Percentiles rank a stretch among this genome's conserved stretches.
Evolutionary conservation across 768 basidiomycete species (phyloP).

Genomic region (Lactifluus volemus): DNA sequence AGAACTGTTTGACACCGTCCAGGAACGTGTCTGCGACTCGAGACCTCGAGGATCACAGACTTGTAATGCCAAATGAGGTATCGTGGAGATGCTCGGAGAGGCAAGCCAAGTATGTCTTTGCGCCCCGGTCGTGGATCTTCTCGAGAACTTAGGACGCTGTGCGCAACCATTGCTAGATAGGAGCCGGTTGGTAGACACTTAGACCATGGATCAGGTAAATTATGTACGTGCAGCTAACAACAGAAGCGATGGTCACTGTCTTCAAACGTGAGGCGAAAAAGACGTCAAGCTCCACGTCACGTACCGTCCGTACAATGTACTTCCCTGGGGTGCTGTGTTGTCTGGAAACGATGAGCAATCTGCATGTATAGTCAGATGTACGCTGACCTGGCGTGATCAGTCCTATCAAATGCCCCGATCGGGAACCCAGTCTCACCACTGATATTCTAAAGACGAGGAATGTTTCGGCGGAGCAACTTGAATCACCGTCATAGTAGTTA

Average conservation of each 20-base stretch:
- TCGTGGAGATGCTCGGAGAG: too few species aligned
- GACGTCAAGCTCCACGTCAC: background rate
- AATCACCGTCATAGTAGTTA: background rate
- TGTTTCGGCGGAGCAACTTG: too few species aligned
- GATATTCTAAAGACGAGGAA: background rate
- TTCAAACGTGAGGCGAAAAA: background rate
- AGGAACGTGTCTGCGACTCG: background rate
- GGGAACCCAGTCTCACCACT: background rate
- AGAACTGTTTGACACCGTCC: background rate
- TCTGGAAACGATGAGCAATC: background rate
- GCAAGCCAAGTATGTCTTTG: background rate
- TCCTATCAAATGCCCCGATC: background rate
- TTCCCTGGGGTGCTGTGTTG: background rate
- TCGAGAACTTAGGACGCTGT: background rate
- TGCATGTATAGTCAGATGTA: background rate
- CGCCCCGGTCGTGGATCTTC: background rate
- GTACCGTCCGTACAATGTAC: slow-evolving; percentile 2
- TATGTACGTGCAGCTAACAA: slow-evolving; percentile 7
- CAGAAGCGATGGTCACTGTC: slow-evolving; percentile 4
- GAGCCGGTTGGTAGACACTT: background rate
- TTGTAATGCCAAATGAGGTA: too few species aligned
- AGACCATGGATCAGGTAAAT: background rate
- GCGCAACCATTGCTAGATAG: slow-evolving; percentile 14
- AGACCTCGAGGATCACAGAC: too few species aligned
- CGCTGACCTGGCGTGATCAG: background rate